phyloP scores from a whole-genome alignment of 1,284 basidiomycete genomes.

The Neolentinus lepideus region DNA sequence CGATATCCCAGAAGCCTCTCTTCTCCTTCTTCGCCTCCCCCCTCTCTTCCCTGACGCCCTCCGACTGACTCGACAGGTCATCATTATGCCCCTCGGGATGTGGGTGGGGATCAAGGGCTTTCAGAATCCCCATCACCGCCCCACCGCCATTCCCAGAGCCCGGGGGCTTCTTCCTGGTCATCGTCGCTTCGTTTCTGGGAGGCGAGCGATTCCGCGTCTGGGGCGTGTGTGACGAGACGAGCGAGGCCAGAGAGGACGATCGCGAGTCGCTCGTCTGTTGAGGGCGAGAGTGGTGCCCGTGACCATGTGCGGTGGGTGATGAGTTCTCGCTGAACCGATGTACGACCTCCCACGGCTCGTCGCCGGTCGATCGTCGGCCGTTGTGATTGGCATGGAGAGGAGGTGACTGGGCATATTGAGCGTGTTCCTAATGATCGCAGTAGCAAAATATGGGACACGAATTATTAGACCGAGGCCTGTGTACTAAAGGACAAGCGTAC shows the following conservation, averaged over 20 bases:
- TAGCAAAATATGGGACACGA: no score
- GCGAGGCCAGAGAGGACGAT: constrained; percentile 36
- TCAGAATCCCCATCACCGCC: constrained; percentile 47
- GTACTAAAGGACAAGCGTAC: constrained; percentile 4
- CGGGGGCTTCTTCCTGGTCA: constrained; percentile 24
- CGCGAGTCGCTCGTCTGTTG: constrained; percentile 33
- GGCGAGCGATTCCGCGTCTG: constrained; percentile 12
- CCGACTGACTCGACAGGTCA: constrained; percentile 18
- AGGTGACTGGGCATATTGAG: constrained; percentile 8
- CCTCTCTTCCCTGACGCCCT: constrained; percentile 16
- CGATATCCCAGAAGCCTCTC: constrained; percentile 47
- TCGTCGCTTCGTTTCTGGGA: constrained; percentile 14
- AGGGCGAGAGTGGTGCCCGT: constrained; percentile 19
- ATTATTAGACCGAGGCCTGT: constrained; percentile 6
- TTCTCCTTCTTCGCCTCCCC: constrained; percentile 35
- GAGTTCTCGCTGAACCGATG: constrained; percentile 15
- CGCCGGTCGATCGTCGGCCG: constrained; percentile 21
- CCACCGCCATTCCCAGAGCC: constrained; percentile 12
- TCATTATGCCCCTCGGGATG: constrained; percentile 15
- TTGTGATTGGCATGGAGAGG: constrained; percentile 14
- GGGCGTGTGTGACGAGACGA: constrained; percentile 22
- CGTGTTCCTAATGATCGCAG: background rate
- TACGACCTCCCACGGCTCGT: constrained; percentile 47
- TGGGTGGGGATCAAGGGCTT: constrained; percentile 47
- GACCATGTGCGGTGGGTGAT: constrained; percentile 4